These are phyloP conservation scores for Emergomyces orientalis DNA, from an alignment of 2,329 filamentous ascomycete genomes.

Conservation along the genomic window DNA sequence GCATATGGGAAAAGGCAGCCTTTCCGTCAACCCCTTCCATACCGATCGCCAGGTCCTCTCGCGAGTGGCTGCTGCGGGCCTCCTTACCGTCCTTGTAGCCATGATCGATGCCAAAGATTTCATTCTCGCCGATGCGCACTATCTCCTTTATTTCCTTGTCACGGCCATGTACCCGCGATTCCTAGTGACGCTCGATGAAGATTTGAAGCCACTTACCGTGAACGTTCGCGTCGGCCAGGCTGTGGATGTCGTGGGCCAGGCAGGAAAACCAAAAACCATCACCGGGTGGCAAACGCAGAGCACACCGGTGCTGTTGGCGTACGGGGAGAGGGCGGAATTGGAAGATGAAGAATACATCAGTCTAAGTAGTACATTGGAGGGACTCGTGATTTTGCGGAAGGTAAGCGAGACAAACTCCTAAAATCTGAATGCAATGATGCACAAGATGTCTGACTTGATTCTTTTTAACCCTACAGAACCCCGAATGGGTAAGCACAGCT, in stretches of 20 bases:
- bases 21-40: conserved; percentile 97
- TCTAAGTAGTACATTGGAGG: conserved; percentile 83
- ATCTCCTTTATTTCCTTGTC: conserved; percentile 93
- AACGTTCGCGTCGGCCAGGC: conserved; percentile 97
- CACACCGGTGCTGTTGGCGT: conserved; percentile 90
- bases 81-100: conserved; percentile 81
- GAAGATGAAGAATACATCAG: conserved; percentile 97
- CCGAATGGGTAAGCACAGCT: conserved; percentile 35
- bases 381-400: conserved; percentile 93
- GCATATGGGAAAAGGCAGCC: conserved; percentile 98
- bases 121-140: conserved; percentile 64
- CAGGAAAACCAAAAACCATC: conserved; percentile 95
- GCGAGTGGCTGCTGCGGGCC: conserved; percentile 75
- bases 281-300: conserved; percentile 99
- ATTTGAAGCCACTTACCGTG: conserved; percentile 85
- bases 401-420: conserved; percentile 43
- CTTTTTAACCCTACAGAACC: conserved; percentile 29
- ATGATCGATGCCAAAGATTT: conserved; percentile 94
- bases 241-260: conserved; percentile 95
- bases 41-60: conserved; percentile 95
- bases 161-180: conserved; percentile 96
- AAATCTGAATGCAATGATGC: not conserved
- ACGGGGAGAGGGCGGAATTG: conserved; percentile 90
- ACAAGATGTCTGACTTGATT: conserved; percentile 20
- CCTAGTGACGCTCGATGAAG: conserved; percentile 90